A percentile compares a stretch with the other conserved stretches of the same genome.
Evolutionary conservation across 2,329 filamentous ascomycete genomes (phyloP).

Genomic region (Didymella glomerata): DNA sequence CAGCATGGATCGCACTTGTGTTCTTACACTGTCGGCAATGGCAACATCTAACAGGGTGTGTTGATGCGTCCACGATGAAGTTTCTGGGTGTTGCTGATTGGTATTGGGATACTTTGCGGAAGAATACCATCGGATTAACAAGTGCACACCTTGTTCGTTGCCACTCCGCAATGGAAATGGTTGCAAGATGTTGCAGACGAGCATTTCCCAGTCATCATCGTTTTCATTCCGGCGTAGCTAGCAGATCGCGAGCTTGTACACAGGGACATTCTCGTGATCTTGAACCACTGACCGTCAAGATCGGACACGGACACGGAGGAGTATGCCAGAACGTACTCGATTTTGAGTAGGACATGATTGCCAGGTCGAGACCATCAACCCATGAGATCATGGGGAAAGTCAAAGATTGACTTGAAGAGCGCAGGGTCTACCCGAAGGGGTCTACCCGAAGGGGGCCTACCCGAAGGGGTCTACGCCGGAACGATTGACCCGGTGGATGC

Average conservation of each 20-base stretch:
- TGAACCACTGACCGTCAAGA: not conserved
- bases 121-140: not conserved
- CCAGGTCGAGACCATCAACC: not conserved
- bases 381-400: not conserved
- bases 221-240: not conserved
- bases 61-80: not conserved
- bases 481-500: constrained; percentile 4
- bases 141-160: not conserved
- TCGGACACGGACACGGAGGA: not conserved
- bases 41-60: not conserved
- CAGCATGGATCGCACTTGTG: not conserved
- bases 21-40: not conserved
- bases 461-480: not conserved
- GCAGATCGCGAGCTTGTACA: not conserved
- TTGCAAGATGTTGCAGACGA: not conserved
- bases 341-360: not conserved
- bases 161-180: not conserved
- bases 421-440: not conserved
- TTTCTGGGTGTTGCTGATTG: not conserved
- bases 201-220: not conserved
- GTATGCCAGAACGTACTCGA: not conserved
- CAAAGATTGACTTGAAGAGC: not conserved
- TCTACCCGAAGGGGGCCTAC: not conserved
- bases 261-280: not conserved
- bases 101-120: not conserved